Percentiles rank a stretch among this genome's conserved stretches.
Evolutionary conservation across 202 grass and related monocot species (phyloP).

Genomic region (Saccharum hybrid): DNA sequence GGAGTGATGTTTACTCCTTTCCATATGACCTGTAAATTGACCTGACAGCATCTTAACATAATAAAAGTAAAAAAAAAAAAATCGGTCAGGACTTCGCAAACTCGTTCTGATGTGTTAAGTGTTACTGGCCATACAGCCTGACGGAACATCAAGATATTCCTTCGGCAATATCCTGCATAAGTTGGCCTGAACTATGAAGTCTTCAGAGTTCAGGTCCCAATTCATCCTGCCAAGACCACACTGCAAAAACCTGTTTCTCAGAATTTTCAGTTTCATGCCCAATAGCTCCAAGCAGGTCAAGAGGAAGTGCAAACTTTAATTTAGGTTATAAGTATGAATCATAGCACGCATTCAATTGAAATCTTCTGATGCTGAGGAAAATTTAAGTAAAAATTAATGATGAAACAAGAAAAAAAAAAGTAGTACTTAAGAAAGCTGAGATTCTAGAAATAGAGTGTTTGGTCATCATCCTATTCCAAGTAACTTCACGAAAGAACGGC

Average conservation of each 20-base stretch:
- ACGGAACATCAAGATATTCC: not conserved
- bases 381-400: not conserved
- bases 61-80: not conserved
- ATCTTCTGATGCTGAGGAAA: not conserved
- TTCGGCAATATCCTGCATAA: not conserved
- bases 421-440: not conserved
- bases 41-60: not conserved
- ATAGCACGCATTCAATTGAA: not conserved
- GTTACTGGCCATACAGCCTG: not conserved
- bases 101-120: not conserved
- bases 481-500: too few relatives aligned
- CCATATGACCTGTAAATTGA: conserved; percentile 1
- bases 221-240: too few relatives aligned
- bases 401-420: too few relatives aligned
- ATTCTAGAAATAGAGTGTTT: not conserved
- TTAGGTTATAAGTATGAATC: not conserved
- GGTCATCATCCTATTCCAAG: too few relatives aligned
- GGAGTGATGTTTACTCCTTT: not conserved
- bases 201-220: not conserved
- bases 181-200: not conserved
- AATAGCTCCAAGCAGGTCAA: not conserved
- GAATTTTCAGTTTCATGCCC: not conserved
- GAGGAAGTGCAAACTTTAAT: not conserved
- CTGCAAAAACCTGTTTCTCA: not conserved
- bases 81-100: not conserved